Evolutionary conservation across 371 early-diverging fungal genomes (phyloP).

Genomic region (Mucor indicus): DNA sequence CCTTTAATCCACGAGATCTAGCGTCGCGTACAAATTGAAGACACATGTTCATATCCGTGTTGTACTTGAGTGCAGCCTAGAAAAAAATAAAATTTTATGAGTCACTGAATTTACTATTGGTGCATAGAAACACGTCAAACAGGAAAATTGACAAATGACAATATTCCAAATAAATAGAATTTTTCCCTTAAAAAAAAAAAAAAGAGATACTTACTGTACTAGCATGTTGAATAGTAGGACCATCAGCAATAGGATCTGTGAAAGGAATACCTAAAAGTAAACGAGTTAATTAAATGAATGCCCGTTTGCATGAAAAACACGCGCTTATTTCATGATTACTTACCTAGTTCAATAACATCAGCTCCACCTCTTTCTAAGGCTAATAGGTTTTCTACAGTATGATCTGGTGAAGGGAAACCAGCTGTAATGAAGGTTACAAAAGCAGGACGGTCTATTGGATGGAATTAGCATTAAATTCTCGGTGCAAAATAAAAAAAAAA

Average conservation of each 20-base stretch:
- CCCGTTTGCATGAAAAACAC: too few relatives aligned
- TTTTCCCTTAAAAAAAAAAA: neutral
- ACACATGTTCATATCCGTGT: slow-evolving; percentile 77
- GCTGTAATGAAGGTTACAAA: slow-evolving; percentile 94
- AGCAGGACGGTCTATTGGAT: slow-evolving; percentile 75
- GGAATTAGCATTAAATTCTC: too few relatives aligned
- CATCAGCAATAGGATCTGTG: slow-evolving; percentile 97
- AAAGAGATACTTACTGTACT: slow-evolving; percentile 59
- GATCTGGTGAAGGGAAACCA: slow-evolving; percentile 79
- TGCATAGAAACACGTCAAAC: neutral
- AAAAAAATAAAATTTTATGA: slow-evolving; percentile 4
- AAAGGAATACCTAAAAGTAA: slow-evolving; percentile 80
- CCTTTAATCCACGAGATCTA: slow-evolving; percentile 77
- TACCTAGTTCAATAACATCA: slow-evolving; percentile 96
- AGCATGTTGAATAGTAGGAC: slow-evolving; percentile 93
- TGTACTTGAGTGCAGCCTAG: slow-evolving; percentile 75
- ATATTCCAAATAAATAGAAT: neutral
- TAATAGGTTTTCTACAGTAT: slow-evolving; percentile 81
- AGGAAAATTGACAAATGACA: neutral
- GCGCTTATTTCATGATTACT: too few relatives aligned
- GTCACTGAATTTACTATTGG: slow-evolving; percentile 3
- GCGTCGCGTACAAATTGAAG: slow-evolving; percentile 80
- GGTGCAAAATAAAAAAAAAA: neutral
- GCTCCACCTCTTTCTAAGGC: slow-evolving; percentile 89
- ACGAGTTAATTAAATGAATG: neutral